phyloP scores from a whole-genome alignment of 768 basidiomycete species.

The Cantharellus anzutake region DNA sequence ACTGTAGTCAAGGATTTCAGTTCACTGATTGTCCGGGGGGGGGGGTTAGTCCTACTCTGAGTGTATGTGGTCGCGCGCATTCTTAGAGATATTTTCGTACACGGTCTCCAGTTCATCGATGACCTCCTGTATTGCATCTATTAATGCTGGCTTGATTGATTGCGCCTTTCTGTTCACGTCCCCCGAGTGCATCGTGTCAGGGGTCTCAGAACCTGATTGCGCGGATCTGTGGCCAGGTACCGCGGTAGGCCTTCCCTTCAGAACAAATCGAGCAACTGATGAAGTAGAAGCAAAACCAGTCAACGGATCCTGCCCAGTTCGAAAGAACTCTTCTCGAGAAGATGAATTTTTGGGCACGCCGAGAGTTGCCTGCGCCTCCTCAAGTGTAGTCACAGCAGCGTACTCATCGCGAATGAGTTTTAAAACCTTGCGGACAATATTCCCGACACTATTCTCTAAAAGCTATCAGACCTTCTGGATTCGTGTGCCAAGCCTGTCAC shows the following conservation, averaged over 20 bases:
- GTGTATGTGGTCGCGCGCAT: slow-evolving; percentile 90
- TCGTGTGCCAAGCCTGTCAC: slow-evolving; percentile 2
- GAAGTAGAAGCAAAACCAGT: slow-evolving; percentile 9
- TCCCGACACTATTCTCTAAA: slow-evolving; percentile 84
- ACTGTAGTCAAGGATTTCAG: slow-evolving; percentile 21
- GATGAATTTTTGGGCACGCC: slow-evolving; percentile 12
- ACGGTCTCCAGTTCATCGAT: slow-evolving; percentile 92
- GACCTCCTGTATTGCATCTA: slow-evolving; percentile 94
- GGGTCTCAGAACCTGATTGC: neutral
- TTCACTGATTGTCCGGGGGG: too few species aligned
- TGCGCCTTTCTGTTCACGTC: slow-evolving; percentile 1
- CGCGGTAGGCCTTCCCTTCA: neutral
- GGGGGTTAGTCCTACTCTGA: slow-evolving; percentile 52
- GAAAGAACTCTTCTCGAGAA: neutral
- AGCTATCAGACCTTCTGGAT: neutral
- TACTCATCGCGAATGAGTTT: slow-evolving; percentile 94
- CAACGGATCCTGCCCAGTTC: slow-evolving; percentile 8
- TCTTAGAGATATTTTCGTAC: slow-evolving; percentile 85
- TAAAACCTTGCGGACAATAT: slow-evolving; percentile 81
- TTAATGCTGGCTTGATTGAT: slow-evolving; percentile 70
- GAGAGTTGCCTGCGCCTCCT: slow-evolving; percentile 18
- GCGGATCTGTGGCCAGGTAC: neutral
- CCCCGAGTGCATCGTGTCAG: slow-evolving; percentile 12
- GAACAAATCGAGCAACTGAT: slow-evolving; percentile 12
- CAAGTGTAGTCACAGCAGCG: slow-evolving; percentile 46